phyloP scores from a whole-genome alignment of 2,329 filamentous ascomycete species.

The Orbilia blumenaviensis region DNA sequence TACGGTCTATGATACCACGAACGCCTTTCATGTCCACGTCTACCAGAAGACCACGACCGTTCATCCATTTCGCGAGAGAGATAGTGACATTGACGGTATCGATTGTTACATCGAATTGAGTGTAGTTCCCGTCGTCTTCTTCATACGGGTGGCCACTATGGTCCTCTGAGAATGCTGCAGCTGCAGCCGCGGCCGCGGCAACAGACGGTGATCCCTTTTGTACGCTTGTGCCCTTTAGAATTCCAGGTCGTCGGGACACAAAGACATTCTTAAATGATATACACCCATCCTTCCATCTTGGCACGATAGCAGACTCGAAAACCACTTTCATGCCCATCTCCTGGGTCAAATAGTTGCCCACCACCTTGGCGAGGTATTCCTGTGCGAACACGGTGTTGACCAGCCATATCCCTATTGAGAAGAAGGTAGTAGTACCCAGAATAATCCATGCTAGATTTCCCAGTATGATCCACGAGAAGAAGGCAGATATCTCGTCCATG shows the following conservation, averaged over 20 bases:
- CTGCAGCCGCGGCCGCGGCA: conserved; percentile 85
- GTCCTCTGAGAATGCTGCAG: conserved; percentile 65
- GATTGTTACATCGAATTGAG: conserved; percentile 94
- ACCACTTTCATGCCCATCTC: conserved; percentile 93
- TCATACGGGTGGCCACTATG: conserved; percentile 61
- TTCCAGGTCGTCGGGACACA: conserved; percentile 87
- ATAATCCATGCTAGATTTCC: conserved; percentile 95
- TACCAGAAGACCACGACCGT: conserved; percentile 87
- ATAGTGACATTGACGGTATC: conserved; percentile 95
- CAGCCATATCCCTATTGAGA: conserved; percentile 86
- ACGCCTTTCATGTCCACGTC: conserved; percentile 96
- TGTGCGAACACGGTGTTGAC: conserved; percentile 98
- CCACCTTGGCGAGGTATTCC: conserved; percentile 91
- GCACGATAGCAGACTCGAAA: conserved; percentile 97
- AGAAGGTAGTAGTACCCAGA: conserved; percentile 96
- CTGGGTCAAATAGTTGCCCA: conserved; percentile 93
- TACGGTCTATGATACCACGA: conserved; percentile 89
- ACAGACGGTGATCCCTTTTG: conserved; percentile 88
- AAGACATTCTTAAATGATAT: conserved; percentile 98
- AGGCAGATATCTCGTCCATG: conserved; percentile 92
- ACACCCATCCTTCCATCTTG: conserved; percentile 92
- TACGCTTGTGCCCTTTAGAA: conserved; percentile 71
- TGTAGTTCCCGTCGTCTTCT: conserved; percentile 93
- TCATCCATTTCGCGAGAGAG: conserved; percentile 99
- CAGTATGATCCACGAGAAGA: conserved; percentile 92